A percentile compares a stretch with the other conserved stretches of the same genome.
Conservation (phyloP, 2,329 filamentous ascomycete species). For the Penicillium sp. region DNA sequence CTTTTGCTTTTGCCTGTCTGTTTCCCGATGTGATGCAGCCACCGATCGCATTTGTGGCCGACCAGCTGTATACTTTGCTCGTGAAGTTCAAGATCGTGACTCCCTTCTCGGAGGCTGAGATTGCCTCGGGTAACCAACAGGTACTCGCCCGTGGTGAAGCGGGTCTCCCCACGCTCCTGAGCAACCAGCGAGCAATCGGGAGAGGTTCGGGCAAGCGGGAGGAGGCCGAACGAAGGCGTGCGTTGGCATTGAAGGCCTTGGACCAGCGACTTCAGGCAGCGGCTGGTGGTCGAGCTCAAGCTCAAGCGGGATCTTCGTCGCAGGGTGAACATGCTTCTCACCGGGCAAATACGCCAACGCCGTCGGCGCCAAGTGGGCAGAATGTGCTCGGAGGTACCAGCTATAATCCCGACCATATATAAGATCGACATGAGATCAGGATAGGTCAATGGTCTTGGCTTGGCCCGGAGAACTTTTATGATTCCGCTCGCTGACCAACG, state of each 20-base stretch:
- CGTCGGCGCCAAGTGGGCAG: conserved; percentile 50
- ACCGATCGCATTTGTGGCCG: conserved; percentile 65
- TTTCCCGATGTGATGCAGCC: conserved; percentile 83
- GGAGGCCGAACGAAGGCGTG: conserved; percentile 83
- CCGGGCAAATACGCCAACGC: conserved; percentile 46
- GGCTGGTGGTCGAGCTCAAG: conserved; percentile 49
- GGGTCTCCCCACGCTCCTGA: conserved; percentile 55
- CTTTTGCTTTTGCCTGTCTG: conserved; percentile 92
- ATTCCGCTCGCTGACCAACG: too few relatives aligned
- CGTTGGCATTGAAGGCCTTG: conserved; percentile 80
- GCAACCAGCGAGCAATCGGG: conserved; percentile 40
- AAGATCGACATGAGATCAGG: conserved; percentile 7
- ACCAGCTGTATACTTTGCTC: conserved; percentile 67
- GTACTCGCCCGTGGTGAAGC: conserved; percentile 60
- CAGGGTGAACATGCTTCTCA: conserved; percentile 27
- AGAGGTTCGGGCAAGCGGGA: conserved; percentile 65
- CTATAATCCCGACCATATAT: conserved; percentile 59
- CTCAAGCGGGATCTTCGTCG: conserved; percentile 33
- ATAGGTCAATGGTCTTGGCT: not conserved
- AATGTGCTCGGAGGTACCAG: conserved; percentile 63
- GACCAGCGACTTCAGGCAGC: conserved; percentile 90
- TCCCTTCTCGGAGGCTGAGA: conserved; percentile 76
- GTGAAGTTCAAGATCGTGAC: conserved; percentile 72
- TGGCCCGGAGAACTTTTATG: too few relatives aligned
- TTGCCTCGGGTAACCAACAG: conserved; percentile 66